Evolutionary conservation across 148 eudicot species (phyloP), one percentile per base, ranked within the genome.

Genomic region (Fagopyrum homotropicum): DNA sequence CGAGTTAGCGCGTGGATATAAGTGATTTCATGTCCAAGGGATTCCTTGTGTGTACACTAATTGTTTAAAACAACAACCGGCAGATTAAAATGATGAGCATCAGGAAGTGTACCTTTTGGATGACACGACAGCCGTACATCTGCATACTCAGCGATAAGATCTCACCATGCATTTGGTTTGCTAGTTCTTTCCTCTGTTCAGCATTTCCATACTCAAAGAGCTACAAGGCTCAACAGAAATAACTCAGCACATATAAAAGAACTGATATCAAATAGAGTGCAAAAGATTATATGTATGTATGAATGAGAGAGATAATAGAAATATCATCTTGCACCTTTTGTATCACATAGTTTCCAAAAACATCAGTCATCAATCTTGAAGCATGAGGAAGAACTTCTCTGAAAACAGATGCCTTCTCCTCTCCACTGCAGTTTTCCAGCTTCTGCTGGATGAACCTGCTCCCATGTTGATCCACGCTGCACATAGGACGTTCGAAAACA

Each of bases 71-170:
- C 12, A 61, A 61, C 43, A 26, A 12, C 22, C 22, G 3, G 64
- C 64, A 57, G 64, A 57, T 57, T 40, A 14, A 43, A 66, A 35
- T 12, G 71, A 66, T 66, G 45, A 40, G 71, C 71, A 35, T 66
- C 45, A 40, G 59, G 19, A 72, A n/a, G 10, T 9, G 48, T 77
- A 93, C 98, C 98, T 94, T 94, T 76, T 94, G 98, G 75, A 94
- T 92, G 50, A 94, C 98, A 73, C 98, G 97, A 63, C 98, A 94
- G 72, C 98, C 98, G 78, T 94, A 94, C 98, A 94, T 94, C 83
- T 94, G 98, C 81, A 94, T 80, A 86, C 96, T 91, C 80, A 94
- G 80, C 60, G 89, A 76, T 71, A 94, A 76, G 72, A 94, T 88
- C 75, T 94, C 87, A 54, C 97, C 92, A 46, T 75, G 75, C 57